phyloP scores from a whole-genome alignment of 495 filamentous ascomycete genomes.

The Talaromyces liani region DNA sequence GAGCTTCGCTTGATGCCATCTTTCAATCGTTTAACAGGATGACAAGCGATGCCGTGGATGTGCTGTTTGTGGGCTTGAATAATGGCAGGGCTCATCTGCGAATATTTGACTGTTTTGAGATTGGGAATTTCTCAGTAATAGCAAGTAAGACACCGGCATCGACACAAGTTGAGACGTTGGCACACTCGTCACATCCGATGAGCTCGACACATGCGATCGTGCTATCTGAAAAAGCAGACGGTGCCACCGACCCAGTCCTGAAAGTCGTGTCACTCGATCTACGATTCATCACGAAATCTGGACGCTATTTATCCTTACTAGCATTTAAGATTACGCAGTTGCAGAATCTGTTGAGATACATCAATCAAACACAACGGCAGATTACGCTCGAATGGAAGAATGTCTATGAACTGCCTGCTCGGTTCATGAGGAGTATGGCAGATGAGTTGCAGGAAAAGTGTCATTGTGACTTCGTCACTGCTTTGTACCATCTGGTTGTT shows the following conservation, averaged over 20 bases:
- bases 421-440: conserved; percentile 68
- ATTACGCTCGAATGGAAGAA: conserved; percentile 75
- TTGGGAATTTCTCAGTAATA: conserved; percentile 56
- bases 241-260: conserved; percentile 24
- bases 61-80: conserved; percentile 70
- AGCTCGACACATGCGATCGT: conserved; percentile 72
- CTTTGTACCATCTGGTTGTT: conserved; percentile 76
- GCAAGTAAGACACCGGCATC: neutral
- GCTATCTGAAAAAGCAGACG: conserved; percentile 27
- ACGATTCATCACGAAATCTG: conserved; percentile 70
- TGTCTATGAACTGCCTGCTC: conserved; percentile 68
- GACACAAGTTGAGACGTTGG: conserved; percentile 15
- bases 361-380: conserved; percentile 65
- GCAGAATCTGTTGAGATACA: conserved; percentile 77
- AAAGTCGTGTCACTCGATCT: conserved; percentile 74
- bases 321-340: conserved; percentile 81
- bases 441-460: conserved; percentile 53
- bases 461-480: conserved; percentile 61
- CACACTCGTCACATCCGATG: conserved; percentile 65
- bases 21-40: conserved; percentile 55
- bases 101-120: conserved; percentile 85
- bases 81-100: conserved; percentile 75
- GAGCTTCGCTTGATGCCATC: conserved; percentile 61
- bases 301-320: conserved; percentile 70
- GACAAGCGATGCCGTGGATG: conserved; percentile 67